Evolutionary conservation across 176 grass and related monocot genomes (phyloP), one percentile per base, ranked within the genome.

Genomic region (Bothriochloa decipiens): DNA sequence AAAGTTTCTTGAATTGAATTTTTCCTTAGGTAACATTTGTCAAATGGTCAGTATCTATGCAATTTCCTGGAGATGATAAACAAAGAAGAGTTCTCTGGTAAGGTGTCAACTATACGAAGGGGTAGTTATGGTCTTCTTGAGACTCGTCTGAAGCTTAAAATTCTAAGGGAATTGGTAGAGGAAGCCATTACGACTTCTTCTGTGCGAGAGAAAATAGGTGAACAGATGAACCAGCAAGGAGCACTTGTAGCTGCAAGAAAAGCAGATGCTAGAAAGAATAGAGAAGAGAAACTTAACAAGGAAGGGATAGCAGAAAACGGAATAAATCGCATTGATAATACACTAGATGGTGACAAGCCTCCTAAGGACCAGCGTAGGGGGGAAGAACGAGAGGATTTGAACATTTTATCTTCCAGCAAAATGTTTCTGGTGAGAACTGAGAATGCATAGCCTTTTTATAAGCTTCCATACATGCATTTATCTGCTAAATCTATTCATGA

Each of bases 81-180:
- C 77, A 85, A 78, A 33, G 86, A 86, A 67, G 84, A 91, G 57
- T 89, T 95, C 63, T 88, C 89, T 67, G 70, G n/a, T 86, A 39
- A 82, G 63, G 14, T 98, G 42, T 81, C 89, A 26, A 91, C 77
- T 47, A 81, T 98, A 85, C 85, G 90, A 72, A 94, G 96, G 73
- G 92, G 92, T 27, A 80, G 91, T 77, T 98, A 98, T 90, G 89
- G 96, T 87, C 87, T 95, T 90, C 71, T 95, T 65, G 76, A 91
- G 39, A 77, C 68, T 81, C 55, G 78, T 65, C 32, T 86, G 5
- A 98, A 98, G 80, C 89, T 98, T 86, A 53, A 70, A 64, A 95
- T 98, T 46, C 72, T 95, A 26, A 75, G 70, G 42, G 96, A 93
- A 83, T 49, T 98, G 50, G 80, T 93, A 68, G 89, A 86, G 55